phyloP scores from a whole-genome alignment of 768 basidiomycete species.

The Pleurotus pulmonarius region DNA sequence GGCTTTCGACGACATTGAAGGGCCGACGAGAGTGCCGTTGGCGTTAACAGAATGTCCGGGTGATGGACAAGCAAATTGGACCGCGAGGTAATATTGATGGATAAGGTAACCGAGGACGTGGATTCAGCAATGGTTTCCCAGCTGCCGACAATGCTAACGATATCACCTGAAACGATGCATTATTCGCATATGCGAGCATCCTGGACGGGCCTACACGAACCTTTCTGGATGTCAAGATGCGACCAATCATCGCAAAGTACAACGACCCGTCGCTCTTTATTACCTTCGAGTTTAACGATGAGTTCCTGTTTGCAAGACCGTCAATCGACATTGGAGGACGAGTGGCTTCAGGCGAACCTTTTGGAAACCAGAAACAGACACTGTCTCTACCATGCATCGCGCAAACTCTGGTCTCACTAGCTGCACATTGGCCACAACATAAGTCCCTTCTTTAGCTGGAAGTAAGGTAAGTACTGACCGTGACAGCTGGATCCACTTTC shows the following conservation, averaged over 20 bases:
- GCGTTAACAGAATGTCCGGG: conserved; percentile 88
- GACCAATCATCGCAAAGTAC: conserved; percentile 79
- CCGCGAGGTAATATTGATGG: conserved; percentile 59
- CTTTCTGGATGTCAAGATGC: conserved; percentile 53
- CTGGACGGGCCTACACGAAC: conserved; percentile 26
- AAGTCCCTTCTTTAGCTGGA: conserved; percentile 1
- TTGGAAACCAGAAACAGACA: conserved; percentile 36
- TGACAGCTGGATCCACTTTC: background rate
- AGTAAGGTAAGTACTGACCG: background rate
- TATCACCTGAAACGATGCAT: conserved; percentile 53
- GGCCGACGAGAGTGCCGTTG: conserved; percentile 83
- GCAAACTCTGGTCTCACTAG: conserved; percentile 34
- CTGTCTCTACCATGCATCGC: conserved; percentile 51
- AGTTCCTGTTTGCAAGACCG: conserved; percentile 37
- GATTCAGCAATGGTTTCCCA: conserved; percentile 25
- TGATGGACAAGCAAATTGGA: conserved; percentile 80
- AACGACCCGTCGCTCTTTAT: conserved; percentile 41
- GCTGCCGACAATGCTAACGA: conserved; percentile 69
- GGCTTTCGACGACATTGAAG: conserved; percentile 84
- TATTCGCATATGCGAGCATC: background rate
- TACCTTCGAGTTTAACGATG: conserved; percentile 39
- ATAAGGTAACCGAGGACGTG: conserved; percentile 29
- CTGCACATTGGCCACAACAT: conserved; percentile 7
- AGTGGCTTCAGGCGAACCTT: conserved; percentile 32
- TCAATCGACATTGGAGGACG: background rate